Evolutionary conservation across 2,329 filamentous ascomycete genomes (phyloP).

Genomic region (Madurella mycetomatis): DNA sequence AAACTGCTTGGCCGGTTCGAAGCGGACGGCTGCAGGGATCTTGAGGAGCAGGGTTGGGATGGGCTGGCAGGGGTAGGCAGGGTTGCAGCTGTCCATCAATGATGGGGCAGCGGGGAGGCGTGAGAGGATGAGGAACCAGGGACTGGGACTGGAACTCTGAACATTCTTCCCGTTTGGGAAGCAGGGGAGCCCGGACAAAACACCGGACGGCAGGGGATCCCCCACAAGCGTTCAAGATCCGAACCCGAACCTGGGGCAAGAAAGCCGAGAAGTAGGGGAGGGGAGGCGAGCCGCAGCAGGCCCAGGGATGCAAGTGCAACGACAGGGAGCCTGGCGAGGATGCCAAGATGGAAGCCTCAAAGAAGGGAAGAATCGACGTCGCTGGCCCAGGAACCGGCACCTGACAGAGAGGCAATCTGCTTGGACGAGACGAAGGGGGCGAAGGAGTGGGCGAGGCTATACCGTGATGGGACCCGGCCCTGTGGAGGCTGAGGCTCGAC

Average conservation of each 20-base stretch:
- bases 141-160: constrained; percentile 14
- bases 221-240: constrained; percentile 13
- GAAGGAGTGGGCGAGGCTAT: constrained; percentile 13
- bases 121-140: constrained; percentile 26
- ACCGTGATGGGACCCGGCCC: constrained; percentile 18
- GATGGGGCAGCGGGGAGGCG: constrained; percentile 34
- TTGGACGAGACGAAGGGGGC: constrained; percentile 18
- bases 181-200: constrained; percentile 25
- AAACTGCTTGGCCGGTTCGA: constrained; percentile 36
- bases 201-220: constrained; percentile 18
- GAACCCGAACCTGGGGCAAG: constrained; percentile 6
- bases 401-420: constrained; percentile 13
- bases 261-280: neutral
- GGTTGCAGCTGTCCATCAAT: constrained; percentile 41
- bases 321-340: constrained; percentile 1
- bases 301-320: constrained; percentile 1
- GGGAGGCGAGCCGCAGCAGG: constrained; percentile 1
- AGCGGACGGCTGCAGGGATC: constrained; percentile 36
- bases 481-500: constrained; percentile 19
- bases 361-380: constrained; percentile 10
- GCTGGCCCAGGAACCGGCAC: constrained; percentile 12
- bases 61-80: constrained; percentile 26
- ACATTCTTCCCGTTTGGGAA: constrained; percentile 27
- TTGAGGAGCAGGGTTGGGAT: constrained; percentile 31
- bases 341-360: constrained; percentile 10